Conservation (phyloP, 768 basidiomycete species). For the Rhizopogon roseolus region DNA sequence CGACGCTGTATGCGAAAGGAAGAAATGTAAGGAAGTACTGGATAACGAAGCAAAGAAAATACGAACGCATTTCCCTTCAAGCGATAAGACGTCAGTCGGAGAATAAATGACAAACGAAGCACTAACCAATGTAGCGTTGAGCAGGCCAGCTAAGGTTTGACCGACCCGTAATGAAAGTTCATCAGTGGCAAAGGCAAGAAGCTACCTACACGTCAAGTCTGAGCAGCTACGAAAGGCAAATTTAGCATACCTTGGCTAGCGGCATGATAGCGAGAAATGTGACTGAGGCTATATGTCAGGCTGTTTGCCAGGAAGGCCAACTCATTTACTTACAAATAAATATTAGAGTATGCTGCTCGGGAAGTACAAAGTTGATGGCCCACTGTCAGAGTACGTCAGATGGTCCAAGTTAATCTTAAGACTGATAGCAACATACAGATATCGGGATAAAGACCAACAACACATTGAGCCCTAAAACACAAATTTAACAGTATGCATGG, state of each 20-base stretch:
- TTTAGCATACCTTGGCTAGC: constrained; percentile 57
- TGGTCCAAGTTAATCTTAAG: not conserved
- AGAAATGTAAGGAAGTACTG: not conserved
- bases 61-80: constrained; percentile 28
- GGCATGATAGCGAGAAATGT: constrained; percentile 85
- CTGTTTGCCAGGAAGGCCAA: not conserved
- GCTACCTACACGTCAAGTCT: constrained; percentile 28
- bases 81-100: not conserved
- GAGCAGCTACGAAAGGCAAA: not conserved
- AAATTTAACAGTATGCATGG: not conserved
- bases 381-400: constrained; percentile 39
- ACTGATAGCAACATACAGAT: constrained; percentile 38
- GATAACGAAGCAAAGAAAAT: not conserved
- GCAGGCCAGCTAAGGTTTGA: constrained; percentile 75
- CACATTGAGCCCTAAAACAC: constrained; percentile 55
- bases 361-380: constrained; percentile 61
- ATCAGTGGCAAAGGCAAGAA: constrained; percentile 83
- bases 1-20: constrained; percentile 30
- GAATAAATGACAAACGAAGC: not conserved
- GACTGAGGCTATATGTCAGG: constrained; percentile 33
- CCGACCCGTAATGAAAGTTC: constrained; percentile 82
- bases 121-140: constrained; percentile 80
- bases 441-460: constrained; percentile 68
- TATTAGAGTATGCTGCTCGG: constrained; percentile 53
- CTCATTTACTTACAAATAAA: constrained; percentile 57